Conservation (phyloP, 768 basidiomycete genomes). For the Phylloporus sp. region DNA sequence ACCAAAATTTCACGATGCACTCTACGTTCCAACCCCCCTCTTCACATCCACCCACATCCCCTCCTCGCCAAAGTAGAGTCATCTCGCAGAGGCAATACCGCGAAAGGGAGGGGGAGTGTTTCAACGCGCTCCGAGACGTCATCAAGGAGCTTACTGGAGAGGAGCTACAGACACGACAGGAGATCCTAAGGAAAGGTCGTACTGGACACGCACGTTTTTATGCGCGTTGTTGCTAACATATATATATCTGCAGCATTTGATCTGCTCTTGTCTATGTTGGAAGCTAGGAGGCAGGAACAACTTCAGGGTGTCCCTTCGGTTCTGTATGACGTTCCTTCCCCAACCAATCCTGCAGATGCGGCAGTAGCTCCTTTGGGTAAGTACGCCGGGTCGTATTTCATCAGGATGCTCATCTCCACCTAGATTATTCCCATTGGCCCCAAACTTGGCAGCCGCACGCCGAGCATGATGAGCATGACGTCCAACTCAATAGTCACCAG, state of each 20-base stretch:
- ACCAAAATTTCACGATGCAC: too few species aligned
- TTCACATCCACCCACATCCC: neutral
- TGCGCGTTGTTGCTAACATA: neutral
- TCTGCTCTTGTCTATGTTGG: neutral
- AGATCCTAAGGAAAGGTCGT: constrained; percentile 18
- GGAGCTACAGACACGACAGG: constrained; percentile 14
- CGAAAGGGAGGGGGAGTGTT: constrained; percentile 18
- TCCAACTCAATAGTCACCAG: neutral
- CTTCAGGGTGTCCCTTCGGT: neutral
- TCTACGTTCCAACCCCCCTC: too few species aligned
- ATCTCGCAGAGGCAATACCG: constrained; percentile 19
- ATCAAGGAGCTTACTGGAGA: constrained; percentile 13
- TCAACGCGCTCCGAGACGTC: constrained; percentile 13
- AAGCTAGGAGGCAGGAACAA: neutral
- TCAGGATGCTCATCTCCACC: neutral
- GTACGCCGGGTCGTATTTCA: neutral
- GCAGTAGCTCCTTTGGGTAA: neutral
- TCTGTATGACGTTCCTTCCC: neutral
- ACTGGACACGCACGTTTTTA: neutral
- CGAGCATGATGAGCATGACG: neutral
- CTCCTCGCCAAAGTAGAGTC: constrained; percentile 12
- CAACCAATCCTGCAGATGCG: neutral
- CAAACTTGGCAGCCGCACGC: neutral
- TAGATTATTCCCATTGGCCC: constrained; percentile 2
- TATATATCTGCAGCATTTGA: constrained; percentile 3